Evolutionary conservation across 2,329 filamentous ascomycete genomes (phyloP).

Genomic region (Colletotrichum orchidophilum): DNA sequence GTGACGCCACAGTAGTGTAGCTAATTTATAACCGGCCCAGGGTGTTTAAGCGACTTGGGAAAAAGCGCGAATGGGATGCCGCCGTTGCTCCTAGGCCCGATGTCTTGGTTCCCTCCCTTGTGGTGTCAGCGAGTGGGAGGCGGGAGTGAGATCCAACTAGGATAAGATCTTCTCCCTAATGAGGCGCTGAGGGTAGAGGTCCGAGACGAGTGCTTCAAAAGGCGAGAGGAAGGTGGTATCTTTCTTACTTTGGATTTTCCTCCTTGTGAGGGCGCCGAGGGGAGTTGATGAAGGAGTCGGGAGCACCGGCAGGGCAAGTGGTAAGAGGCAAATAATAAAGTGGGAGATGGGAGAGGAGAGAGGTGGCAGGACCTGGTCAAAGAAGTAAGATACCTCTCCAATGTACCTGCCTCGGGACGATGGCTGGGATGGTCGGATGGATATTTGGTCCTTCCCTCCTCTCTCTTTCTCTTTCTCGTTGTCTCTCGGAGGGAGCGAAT

Average conservation of each 20-base stretch:
- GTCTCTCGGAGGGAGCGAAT: neutral
- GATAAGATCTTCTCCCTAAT: neutral
- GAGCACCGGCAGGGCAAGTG: constrained; percentile 5
- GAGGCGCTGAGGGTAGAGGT: neutral
- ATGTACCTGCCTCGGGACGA: neutral
- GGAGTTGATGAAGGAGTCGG: neutral
- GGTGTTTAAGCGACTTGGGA: constrained; percentile 14
- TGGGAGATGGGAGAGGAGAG: neutral
- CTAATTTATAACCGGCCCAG: constrained; percentile 7
- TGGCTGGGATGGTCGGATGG: neutral
- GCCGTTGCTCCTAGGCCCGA: constrained; percentile 7
- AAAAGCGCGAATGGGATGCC: constrained; percentile 14
- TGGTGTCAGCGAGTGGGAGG: constrained; percentile 11
- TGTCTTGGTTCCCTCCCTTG: constrained; percentile 27
- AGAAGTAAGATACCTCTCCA: neutral
- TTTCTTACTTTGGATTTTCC: neutral
- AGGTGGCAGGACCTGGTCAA: neutral
- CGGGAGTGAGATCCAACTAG: constrained; percentile 16
- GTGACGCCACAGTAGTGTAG: constrained; percentile 23
- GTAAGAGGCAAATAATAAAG: neutral
- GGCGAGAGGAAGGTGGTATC: neutral
- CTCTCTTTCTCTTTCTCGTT: neutral
- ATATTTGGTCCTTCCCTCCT: neutral
- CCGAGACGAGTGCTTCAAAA: neutral
- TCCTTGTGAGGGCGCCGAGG: neutral